Conservation (phyloP, 1,284 basidiomycete genomes). For the Amanita bisporigera region DNA sequence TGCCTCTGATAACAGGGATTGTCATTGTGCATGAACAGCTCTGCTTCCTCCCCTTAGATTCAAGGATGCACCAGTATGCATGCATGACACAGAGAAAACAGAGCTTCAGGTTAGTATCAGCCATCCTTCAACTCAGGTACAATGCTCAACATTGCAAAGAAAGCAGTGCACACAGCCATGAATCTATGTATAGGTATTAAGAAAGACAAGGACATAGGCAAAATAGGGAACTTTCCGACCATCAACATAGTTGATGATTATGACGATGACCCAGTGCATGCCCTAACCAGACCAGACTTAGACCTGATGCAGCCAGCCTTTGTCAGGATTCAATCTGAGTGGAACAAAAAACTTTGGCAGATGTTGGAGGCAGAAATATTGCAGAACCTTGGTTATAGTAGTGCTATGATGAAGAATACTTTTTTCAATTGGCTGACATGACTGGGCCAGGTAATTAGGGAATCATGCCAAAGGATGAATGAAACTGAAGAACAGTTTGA, state of each 20-base stretch:
- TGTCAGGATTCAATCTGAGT: background rate
- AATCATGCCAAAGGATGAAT: background rate
- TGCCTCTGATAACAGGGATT: background rate
- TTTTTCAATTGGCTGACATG: background rate
- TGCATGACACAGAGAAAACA: background rate
- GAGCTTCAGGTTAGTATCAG: background rate
- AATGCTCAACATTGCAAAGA: background rate
- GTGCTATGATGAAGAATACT: background rate
- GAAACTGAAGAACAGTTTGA: background rate
- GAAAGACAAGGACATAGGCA: background rate
- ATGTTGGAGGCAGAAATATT: background rate
- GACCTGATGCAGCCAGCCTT: background rate
- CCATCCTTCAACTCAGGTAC: background rate
- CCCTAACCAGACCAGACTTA: background rate
- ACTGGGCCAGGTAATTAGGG: background rate
- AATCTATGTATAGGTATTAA: background rate
- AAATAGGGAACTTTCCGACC: background rate
- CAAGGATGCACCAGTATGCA: background rate
- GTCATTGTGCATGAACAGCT: too few relatives aligned
- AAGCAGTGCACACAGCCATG: background rate
- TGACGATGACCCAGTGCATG: background rate
- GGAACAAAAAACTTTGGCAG: background rate
- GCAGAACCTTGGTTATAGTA: background rate
- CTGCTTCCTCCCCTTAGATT: background rate
- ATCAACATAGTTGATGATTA: background rate